Conservation (phyloP, 768 basidiomycete genomes). For the Amanita polypyramis region DNA sequence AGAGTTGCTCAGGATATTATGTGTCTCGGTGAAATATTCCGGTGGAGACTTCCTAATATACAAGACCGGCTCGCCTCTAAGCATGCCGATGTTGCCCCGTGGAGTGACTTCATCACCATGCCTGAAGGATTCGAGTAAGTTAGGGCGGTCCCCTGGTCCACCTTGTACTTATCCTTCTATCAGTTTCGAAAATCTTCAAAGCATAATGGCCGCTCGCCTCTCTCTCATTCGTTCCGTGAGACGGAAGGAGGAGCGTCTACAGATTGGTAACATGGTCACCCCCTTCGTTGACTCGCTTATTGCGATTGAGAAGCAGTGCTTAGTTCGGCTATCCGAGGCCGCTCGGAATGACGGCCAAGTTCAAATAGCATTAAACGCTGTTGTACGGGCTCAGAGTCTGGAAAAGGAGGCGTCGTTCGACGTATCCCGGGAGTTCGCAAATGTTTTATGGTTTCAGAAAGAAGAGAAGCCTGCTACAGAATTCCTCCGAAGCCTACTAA, state of each 20-base stretch:
- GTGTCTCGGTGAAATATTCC: slow-evolving; percentile 67
- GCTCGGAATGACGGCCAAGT: slow-evolving; percentile 59
- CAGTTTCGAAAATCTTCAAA: slow-evolving; percentile 71
- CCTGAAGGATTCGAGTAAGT: slow-evolving; percentile 60
- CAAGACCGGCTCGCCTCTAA: slow-evolving; percentile 25
- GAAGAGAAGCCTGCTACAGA: slow-evolving; percentile 81
- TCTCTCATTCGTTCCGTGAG: slow-evolving; percentile 69
- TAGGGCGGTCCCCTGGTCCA: background rate
- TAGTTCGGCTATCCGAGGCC: slow-evolving; percentile 59
- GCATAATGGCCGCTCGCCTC: slow-evolving; percentile 69
- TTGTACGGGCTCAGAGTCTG: slow-evolving; percentile 64
- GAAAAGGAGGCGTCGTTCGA: slow-evolving; percentile 33
- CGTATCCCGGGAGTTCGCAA: slow-evolving; percentile 74
- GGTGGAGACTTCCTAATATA: slow-evolving; percentile 38
- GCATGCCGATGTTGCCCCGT: slow-evolving; percentile 21
- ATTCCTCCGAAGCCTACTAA: slow-evolving; percentile 37
- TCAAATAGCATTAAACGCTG: slow-evolving; percentile 81
- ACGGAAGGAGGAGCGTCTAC: slow-evolving; percentile 60
- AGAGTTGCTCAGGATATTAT: slow-evolving; percentile 62
- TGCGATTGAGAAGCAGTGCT: slow-evolving; percentile 56
- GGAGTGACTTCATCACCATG: slow-evolving; percentile 35
- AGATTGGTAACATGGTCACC: slow-evolving; percentile 61
- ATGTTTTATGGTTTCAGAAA: slow-evolving; percentile 80
- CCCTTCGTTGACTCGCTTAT: slow-evolving; percentile 41
- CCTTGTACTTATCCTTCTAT: slow-evolving; percentile 5